Conservation (phyloP, 1,284 basidiomycete genomes). For the Abortiporus biennis region DNA sequence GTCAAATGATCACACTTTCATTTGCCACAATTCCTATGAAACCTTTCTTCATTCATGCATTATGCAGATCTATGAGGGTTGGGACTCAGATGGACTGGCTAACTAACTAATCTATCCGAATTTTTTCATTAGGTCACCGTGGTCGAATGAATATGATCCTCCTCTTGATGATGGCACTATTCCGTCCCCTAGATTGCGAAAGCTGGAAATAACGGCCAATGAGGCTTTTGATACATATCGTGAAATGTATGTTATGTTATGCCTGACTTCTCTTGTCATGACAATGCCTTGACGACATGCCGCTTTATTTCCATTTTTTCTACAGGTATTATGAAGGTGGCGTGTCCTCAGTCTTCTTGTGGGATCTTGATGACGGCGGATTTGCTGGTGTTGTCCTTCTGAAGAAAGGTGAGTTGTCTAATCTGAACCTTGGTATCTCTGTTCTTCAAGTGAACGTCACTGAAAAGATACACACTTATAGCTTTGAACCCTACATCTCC, state of each 20-base stretch:
- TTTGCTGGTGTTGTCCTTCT: conserved; percentile 97
- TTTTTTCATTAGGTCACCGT: conserved; percentile 70
- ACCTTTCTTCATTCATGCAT: neutral
- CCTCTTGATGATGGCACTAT: conserved; percentile 82
- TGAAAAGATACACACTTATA: conserved; percentile 25
- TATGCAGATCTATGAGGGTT: no score
- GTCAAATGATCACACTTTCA: neutral
- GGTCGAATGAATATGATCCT: conserved; percentile 95
- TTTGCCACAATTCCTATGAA: neutral
- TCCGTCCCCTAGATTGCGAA: conserved; percentile 80
- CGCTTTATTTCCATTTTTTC: neutral
- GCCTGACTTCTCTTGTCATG: neutral
- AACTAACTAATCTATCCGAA: neutral
- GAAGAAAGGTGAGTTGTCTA: conserved; percentile 78
- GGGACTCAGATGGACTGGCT: no score
- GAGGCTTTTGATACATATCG: conserved; percentile 97
- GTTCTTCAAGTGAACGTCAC: no score
- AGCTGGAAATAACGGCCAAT: conserved; percentile 91
- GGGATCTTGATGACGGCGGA: conserved; percentile 94
- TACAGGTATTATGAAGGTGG: conserved; percentile 94
- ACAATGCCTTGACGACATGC: neutral
- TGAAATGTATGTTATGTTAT: conserved; percentile 68
- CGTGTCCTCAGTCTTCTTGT: conserved; percentile 95
- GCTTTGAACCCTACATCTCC: conserved; percentile 50
- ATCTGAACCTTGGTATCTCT: no score